phyloP scores from a whole-genome alignment of 331 rosid genomes.

The Acacia pycnantha region DNA sequence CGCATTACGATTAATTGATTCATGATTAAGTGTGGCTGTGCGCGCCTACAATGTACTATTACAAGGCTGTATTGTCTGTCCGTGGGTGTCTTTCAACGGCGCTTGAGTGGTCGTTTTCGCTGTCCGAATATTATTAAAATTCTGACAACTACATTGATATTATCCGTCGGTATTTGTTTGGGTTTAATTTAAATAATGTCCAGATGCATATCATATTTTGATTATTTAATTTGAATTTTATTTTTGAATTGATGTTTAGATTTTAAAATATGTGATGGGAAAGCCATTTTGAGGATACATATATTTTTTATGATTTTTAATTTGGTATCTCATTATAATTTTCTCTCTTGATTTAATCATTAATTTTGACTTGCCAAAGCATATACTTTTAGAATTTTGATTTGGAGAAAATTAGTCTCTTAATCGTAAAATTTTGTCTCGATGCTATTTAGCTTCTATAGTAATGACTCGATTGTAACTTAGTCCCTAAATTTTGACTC shows the following conservation, averaged over 20 bases:
- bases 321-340: no score
- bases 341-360: no score
- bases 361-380: no score
- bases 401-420: no score
- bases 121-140: neutral
- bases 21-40: neutral
- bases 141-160: neutral
- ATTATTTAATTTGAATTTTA: neutral
- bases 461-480: no score
- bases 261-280: neutral
- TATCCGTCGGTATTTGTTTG: neutral
- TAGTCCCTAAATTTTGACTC: no score
- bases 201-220: neutral
- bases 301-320: no score
- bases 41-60: neutral
- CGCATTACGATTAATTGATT: neutral
- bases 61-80: neutral
- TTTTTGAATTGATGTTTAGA: neutral
- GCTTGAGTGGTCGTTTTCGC: constrained; percentile 5
- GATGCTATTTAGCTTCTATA: accelerated
- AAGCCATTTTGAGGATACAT: no score
- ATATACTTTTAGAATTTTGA: no score
- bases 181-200: neutral
- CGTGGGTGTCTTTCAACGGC: neutral
- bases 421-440: no score